Base-by-base conservation (phyloP, 495 filamentous ascomycete genomes). In the Melanomma pulvis-pyrius region DNA sequence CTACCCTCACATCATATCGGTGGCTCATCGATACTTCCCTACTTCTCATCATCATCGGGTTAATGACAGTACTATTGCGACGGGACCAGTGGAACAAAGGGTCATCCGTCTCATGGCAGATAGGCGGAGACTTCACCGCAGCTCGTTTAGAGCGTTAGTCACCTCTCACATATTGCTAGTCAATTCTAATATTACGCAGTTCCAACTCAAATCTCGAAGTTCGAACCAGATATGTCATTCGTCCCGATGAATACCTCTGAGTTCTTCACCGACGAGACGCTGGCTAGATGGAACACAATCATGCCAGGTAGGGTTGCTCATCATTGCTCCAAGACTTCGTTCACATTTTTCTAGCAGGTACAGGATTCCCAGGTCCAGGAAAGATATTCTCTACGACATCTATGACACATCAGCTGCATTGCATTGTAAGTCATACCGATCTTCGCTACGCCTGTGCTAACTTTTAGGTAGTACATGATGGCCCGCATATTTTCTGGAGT, bases 381-480 rank as follows among this genome's bases (percentile, higher is more conserved):
- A 21, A 59, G 21, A 48, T 29, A 19, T 59, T 59, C 22, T 13
- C 44, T 3, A 59, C 57, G 11, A 59, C 57, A 1, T 48, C 57
- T 15, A 59, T 59, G 57, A 59, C 57, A 1, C 57, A 59, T 49
- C 57, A 59, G 29, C 26, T 59, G n/a, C 57, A 59, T 29, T 59
- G 57, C 26, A 24, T 59, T 32, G 57, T 59, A 59, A 28, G 57
- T 54, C 25, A 17, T 1, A 19, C n/a, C 26, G 3, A 6, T 21
- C 39, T 49, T 22, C 26, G 17, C 24, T 32, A 4, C 12, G 19
- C 6, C 6, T 29, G n/a, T 25, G 1, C 36, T 44, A 58, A 47
- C 6, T 4, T 22, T 32, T 22, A 34, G 9, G n/a, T 32, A 59
- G 57, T 59, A 48, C 41, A 59, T 59, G 57, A 41, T 59, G 41